Conservation (phyloP, 768 basidiomycete species). For the Crassisporium funariophilum region DNA sequence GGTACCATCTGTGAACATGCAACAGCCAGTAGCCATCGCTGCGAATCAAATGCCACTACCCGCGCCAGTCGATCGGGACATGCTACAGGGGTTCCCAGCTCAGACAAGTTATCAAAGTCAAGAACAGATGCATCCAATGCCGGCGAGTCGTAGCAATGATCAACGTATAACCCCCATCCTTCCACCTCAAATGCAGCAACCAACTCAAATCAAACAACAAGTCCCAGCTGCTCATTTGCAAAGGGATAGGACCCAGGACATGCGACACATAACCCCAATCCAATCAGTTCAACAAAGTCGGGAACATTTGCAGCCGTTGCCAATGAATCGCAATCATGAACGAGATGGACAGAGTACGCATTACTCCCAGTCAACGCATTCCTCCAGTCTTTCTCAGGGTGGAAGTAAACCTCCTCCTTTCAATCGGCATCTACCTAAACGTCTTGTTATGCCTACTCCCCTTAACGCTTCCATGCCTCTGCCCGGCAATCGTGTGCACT, state of each 20-base stretch:
- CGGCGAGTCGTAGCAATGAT: no score
- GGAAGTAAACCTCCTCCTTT: slow-evolving; percentile 23
- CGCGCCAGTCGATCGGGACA: no score
- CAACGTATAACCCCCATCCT: no score
- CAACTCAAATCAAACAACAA: not conserved
- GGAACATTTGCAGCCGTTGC: not conserved
- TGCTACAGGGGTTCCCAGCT: no score
- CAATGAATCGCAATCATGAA: slow-evolving; percentile 8
- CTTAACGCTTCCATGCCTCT: slow-evolving; percentile 48
- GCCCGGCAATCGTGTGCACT: not conserved
- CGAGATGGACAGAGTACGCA: slow-evolving; percentile 25
- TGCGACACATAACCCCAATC: not conserved
- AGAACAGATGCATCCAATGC: no score
- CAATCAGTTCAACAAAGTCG: not conserved
- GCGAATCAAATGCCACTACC: no score
- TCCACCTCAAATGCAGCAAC: no score
- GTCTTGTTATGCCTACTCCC: slow-evolving; percentile 74
- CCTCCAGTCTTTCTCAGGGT: slow-evolving; percentile 24
- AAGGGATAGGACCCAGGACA: not conserved
- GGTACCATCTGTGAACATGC: no score
- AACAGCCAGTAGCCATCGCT: no score
- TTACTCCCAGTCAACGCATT: slow-evolving; percentile 26
- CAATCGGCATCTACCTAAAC: slow-evolving; percentile 54
- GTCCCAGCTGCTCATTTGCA: not conserved
- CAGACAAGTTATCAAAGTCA: no score